Evolutionary conservation across 2,329 filamentous ascomycete genomes (phyloP).

Genomic region (Colletotrichum euphorbiae): DNA sequence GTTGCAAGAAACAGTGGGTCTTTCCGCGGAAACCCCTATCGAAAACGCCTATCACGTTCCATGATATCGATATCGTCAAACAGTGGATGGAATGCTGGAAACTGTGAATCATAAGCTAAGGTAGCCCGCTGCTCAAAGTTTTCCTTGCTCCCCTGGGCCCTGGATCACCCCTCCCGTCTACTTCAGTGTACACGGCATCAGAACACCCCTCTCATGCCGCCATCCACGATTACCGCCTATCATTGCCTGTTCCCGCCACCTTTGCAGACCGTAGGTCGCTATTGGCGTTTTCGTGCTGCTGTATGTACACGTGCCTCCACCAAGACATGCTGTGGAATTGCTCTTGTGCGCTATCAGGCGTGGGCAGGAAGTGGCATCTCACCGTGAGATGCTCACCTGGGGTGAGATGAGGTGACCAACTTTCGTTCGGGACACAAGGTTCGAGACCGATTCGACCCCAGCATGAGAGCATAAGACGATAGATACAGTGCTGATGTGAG

Average conservation of each 20-base stretch:
- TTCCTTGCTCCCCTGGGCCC: background rate
- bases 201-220: background rate
- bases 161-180: constrained; percentile 4
- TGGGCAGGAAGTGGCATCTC: background rate
- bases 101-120: background rate
- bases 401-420: background rate
- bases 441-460: background rate
- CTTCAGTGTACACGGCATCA: background rate
- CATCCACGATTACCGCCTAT: constrained; percentile 10
- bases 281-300: background rate
- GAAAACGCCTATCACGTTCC: constrained; percentile 5
- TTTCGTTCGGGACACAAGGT: background rate
- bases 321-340: constrained; percentile 21
- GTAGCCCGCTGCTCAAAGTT: background rate
- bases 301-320: constrained; percentile 18
- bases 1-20: constrained; percentile 18
- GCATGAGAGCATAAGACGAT: too few relatives aligned
- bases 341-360: background rate
- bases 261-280: constrained; percentile 20
- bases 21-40: constrained; percentile 22
- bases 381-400: background rate
- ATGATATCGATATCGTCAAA: background rate
- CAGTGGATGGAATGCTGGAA: background rate
- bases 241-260: constrained; percentile 25
- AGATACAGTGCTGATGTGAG: background rate